Conservation (phyloP, 805 yeast genomes). For the Pichia cephalocereana region DNA sequence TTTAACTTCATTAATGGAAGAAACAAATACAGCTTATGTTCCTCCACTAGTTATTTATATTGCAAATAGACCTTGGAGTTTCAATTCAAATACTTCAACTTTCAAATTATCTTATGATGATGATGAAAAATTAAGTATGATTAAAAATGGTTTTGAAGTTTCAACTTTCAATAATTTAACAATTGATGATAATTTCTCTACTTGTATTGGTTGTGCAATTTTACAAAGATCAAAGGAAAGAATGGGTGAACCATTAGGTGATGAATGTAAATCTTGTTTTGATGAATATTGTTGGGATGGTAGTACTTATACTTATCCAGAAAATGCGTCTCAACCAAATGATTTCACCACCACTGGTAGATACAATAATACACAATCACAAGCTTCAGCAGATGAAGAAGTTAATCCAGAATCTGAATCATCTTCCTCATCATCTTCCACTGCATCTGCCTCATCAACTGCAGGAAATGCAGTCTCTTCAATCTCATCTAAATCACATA, state of each 20-base stretch:
- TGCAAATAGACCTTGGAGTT: constrained; percentile 64
- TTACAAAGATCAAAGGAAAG: constrained; percentile 72
- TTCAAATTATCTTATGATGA: constrained; percentile 53
- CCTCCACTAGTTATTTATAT: constrained; percentile 75
- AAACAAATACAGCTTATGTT: constrained; percentile 26
- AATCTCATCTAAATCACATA: constrained; percentile 2
- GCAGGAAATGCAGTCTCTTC: constrained; percentile 2
- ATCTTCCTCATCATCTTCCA: background rate
- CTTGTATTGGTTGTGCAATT: constrained; percentile 78
- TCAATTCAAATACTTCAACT: constrained; percentile 64
- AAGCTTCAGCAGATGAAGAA: background rate
- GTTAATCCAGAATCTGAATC: background rate
- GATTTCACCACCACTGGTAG: constrained; percentile 34
- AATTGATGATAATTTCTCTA: constrained; percentile 56
- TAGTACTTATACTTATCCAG: constrained; percentile 11
- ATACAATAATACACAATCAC: constrained; percentile 5
- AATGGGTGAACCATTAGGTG: constrained; percentile 46
- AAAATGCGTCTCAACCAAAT: constrained; percentile 14
- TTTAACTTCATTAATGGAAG: constrained; percentile 42
- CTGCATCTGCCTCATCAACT: background rate
- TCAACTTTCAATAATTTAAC: constrained; percentile 60
- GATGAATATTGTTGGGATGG: constrained; percentile 55
- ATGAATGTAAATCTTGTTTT: constrained; percentile 67
- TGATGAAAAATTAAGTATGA: constrained; percentile 48
- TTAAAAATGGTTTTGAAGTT: constrained; percentile 67